Evolutionary conservation across 2,329 filamentous ascomycete genomes (phyloP).

Genomic region (Sporothrix mexicana): DNA sequence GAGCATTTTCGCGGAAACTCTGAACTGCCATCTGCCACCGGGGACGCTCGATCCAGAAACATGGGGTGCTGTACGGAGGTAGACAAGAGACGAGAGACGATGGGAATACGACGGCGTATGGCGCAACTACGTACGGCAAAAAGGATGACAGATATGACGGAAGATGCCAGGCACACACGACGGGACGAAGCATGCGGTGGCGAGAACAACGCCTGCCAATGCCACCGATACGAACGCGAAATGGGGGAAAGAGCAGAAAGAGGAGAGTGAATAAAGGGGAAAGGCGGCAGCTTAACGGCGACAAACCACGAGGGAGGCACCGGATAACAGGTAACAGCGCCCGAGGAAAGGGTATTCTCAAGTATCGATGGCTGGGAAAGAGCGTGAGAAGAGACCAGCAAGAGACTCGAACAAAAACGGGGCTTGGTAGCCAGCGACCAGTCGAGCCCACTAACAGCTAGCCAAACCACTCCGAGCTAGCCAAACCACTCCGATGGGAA

Average conservation of each 20-base stretch:
- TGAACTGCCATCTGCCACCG: slow-evolving; percentile 22
- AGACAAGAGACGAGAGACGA: neutral
- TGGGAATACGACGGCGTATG: slow-evolving; percentile 7
- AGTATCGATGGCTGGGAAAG: neutral
- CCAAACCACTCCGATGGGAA: slow-evolving; percentile 24
- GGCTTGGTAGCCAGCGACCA: neutral
- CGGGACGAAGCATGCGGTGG: neutral
- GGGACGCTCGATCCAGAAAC: slow-evolving; percentile 6
- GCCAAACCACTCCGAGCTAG: slow-evolving; percentile 25
- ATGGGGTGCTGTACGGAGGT: neutral
- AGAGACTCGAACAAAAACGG: slow-evolving; percentile 11
- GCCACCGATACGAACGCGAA: slow-evolving; percentile 3
- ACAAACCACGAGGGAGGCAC: slow-evolving; percentile 12
- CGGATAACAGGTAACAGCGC: neutral
- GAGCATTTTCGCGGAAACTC: slow-evolving; percentile 21
- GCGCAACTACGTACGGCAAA: neutral
- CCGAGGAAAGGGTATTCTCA: neutral
- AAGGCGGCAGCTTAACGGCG: neutral
- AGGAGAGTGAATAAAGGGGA: neutral
- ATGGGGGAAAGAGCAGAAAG: neutral
- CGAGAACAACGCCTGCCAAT: neutral
- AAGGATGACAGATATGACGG: slow-evolving; percentile 1
- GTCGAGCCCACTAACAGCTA: slow-evolving; percentile 9
- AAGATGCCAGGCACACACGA: neutral
- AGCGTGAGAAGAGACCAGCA: neutral